phyloP scores from a whole-genome alignment of 306 rosid genomes.

The Gillenia trifoliata region DNA sequence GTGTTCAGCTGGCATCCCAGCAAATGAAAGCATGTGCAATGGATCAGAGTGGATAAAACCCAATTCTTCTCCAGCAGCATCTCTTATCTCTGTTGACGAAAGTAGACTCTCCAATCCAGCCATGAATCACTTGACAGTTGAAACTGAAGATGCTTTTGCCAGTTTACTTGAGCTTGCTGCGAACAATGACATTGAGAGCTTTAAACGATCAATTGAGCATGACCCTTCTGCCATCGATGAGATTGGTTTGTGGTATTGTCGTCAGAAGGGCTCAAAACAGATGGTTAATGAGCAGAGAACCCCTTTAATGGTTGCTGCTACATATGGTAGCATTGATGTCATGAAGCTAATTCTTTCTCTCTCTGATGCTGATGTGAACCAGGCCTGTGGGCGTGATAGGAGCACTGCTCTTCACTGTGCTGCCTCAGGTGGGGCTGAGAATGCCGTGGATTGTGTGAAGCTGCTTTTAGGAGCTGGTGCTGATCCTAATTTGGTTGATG shows the following conservation, averaged over 20 bases:
- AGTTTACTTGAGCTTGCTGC: slow-evolving; percentile 89
- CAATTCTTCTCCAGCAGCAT: slow-evolving; percentile 8
- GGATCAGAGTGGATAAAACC: slow-evolving; percentile 42
- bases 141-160: slow-evolving; percentile 73
- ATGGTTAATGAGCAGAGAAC: slow-evolving; percentile 81
- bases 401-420: slow-evolving; percentile 98
- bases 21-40: slow-evolving; percentile 56
- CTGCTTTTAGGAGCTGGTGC: slow-evolving; percentile 82
- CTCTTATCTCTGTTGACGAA: slow-evolving; percentile 16
- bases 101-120: slow-evolving; percentile 21
- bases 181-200: slow-evolving; percentile 65
- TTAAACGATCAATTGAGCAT: slow-evolving; percentile 53
- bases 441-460: slow-evolving; percentile 62
- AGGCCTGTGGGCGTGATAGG: slow-evolving; percentile 59
- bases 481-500: slow-evolving; percentile 66
- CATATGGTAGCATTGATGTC: slow-evolving; percentile 77
- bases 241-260: slow-evolving; percentile 84
- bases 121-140: slow-evolving; percentile 74
- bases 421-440: slow-evolving; percentile 81
- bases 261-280: slow-evolving; percentile 73
- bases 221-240: slow-evolving; percentile 73
- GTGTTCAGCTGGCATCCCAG: slow-evolving; percentile 27
- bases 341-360: slow-evolving; percentile 61
- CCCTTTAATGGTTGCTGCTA: slow-evolving; percentile 92
- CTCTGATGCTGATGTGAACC: slow-evolving; percentile 55